These are phyloP conservation scores for Colletotrichum graminicola DNA, from an alignment of 2,329 filamentous ascomycete species.

Conservation along the genomic window DNA sequence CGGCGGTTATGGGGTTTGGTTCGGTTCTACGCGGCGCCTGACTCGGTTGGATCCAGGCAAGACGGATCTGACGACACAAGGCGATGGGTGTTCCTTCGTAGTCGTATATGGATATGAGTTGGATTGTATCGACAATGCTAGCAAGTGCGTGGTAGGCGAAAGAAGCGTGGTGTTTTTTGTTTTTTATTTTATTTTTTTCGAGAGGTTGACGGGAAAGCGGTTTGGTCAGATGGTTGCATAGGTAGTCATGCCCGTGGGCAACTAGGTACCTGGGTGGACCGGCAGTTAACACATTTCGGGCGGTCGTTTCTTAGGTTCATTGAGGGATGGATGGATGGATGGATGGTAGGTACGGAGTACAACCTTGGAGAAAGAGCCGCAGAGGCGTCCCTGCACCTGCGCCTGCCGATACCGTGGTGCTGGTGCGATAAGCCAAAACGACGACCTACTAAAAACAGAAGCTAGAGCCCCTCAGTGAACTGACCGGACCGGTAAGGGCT, in stretches of 20 bases:
- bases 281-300: slow-evolving; percentile 31
- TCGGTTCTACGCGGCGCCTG: slow-evolving; percentile 10
- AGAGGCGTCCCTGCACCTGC: slow-evolving; percentile 10
- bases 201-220: background rate
- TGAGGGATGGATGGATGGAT: background rate
- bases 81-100: background rate
- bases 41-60: slow-evolving; percentile 7
- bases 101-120: background rate
- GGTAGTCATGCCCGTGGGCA: slow-evolving; percentile 8
- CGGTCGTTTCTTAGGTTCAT: slow-evolving; percentile 14
- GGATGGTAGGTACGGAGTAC: background rate
- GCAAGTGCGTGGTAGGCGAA: background rate
- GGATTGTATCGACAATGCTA: background rate
- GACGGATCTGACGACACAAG: background rate
- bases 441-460: slow-evolving; percentile 18
- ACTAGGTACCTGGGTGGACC: background rate
- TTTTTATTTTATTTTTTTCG: too few relatives aligned
- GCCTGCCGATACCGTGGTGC: slow-evolving; percentile 18
- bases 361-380: background rate
- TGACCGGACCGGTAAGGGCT: background rate
- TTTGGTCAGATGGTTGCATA: slow-evolving; percentile 8
- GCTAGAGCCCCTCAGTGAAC: slow-evolving; percentile 37
- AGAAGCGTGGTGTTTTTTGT: background rate
- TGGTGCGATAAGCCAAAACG: slow-evolving; percentile 19
- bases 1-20: slow-evolving; percentile 36